Evolutionary conservation across 805 yeast species (phyloP).

Genomic region (Ogataea minuta): DNA sequence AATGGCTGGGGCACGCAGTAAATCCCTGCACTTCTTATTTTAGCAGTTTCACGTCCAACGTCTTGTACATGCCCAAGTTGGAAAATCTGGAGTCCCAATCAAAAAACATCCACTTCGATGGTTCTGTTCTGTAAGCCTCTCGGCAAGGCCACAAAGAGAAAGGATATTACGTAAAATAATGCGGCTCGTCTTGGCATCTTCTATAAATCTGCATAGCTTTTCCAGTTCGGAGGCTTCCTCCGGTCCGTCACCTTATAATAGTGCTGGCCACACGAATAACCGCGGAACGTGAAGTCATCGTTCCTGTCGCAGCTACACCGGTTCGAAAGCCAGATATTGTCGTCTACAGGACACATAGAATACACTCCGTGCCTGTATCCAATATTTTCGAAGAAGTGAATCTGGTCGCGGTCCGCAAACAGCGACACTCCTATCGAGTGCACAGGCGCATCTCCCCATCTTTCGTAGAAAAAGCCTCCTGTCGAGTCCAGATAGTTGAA

Average conservation of each 20-base stretch:
- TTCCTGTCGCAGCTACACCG: slow-evolving; percentile 40
- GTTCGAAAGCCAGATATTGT: slow-evolving; percentile 25
- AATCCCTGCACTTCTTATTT: slow-evolving; percentile 2
- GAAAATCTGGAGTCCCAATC: neutral
- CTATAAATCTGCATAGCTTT: slow-evolving; percentile 19
- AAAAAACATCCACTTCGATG: neutral
- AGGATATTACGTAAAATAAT: no score
- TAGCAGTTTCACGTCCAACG: slow-evolving; percentile 3
- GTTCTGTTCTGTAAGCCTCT: slow-evolving; percentile 1
- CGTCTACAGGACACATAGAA: slow-evolving; percentile 42
- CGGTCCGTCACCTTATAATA: slow-evolving; percentile 30
- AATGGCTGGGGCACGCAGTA: slow-evolving; percentile 8
- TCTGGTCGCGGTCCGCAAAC: slow-evolving; percentile 51
- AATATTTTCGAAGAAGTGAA: slow-evolving; percentile 71
- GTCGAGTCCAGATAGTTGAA: slow-evolving; percentile 60
- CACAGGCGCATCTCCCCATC: slow-evolving; percentile 96
- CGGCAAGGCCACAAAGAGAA: neutral
- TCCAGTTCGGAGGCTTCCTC: slow-evolving; percentile 31
- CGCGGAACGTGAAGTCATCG: slow-evolving; percentile 38
- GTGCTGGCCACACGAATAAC: slow-evolving; percentile 36
- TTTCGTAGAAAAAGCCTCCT: slow-evolving; percentile 82
- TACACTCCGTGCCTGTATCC: slow-evolving; percentile 67
- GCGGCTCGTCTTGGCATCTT: neutral
- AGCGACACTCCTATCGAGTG: slow-evolving; percentile 74
- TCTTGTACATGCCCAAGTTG: slow-evolving; percentile 1